A percentile compares a stretch with the other conserved stretches of the same genome.
Conservation (phyloP, 192 early-diverging fungal species). For the Coemansia sp. region DNA sequence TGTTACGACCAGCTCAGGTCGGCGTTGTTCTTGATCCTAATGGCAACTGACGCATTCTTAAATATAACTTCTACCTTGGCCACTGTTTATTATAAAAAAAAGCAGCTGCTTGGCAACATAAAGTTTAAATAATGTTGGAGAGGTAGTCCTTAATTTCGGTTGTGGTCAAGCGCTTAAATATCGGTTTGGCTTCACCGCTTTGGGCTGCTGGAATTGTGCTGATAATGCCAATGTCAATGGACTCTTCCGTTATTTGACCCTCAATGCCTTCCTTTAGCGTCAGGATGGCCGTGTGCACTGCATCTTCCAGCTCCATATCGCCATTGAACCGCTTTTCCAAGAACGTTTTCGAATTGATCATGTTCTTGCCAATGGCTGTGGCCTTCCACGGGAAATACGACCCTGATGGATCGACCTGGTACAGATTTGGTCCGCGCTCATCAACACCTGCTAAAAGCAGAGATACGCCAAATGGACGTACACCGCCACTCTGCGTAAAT, state of each 20-base stretch:
- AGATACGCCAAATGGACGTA: slow-evolving; percentile 98
- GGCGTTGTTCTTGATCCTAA: slow-evolving; percentile 77
- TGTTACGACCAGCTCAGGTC: slow-evolving; percentile 92
- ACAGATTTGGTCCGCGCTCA: slow-evolving; percentile 84
- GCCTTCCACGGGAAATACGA: slow-evolving; percentile 99
- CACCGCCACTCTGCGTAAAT: slow-evolving; percentile 98
- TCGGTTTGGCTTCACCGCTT: slow-evolving; percentile 60
- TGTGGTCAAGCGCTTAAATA: slow-evolving; percentile 79
- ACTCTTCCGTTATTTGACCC: slow-evolving; percentile 94
- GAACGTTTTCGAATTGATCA: slow-evolving; percentile 99
- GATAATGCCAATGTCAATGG: slow-evolving; percentile 93
- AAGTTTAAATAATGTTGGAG: slow-evolving; percentile 72
- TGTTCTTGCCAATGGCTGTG: slow-evolving; percentile 98
- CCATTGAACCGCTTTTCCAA: slow-evolving; percentile 93
- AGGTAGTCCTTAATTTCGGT: slow-evolving; percentile 96
- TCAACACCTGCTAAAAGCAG: slow-evolving; percentile 94
- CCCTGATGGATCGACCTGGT: slow-evolving; percentile 99
- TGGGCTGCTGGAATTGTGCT: slow-evolving; percentile 36
- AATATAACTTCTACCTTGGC: background rate
- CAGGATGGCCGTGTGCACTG: slow-evolving; percentile 97
- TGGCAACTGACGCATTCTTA: slow-evolving; percentile 26
- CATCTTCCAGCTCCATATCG: slow-evolving; percentile 96
- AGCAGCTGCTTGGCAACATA: no score
- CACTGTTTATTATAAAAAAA: no score
- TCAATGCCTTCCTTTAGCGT: slow-evolving; percentile 99